Conservation (phyloP, 1,284 basidiomycete genomes). For the Ustilago sp. region DNA sequence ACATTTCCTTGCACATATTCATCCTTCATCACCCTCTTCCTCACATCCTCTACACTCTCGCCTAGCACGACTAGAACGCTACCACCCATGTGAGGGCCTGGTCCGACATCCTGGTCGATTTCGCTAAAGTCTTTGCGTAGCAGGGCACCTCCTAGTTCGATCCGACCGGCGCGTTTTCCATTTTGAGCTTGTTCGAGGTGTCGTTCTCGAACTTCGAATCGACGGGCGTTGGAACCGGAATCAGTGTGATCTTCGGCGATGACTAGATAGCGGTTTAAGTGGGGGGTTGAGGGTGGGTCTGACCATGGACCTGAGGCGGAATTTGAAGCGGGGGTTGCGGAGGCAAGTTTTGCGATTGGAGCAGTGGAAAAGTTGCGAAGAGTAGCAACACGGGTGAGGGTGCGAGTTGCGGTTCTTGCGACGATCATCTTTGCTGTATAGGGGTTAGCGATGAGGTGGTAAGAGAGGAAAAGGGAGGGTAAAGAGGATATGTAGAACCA, state of each 20-base stretch:
- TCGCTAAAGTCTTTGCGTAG: conserved; percentile 51
- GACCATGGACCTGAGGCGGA: conserved; percentile 37
- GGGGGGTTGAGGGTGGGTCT: conserved; percentile 23
- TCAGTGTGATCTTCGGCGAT: conserved; percentile 50
- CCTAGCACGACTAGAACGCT: conserved; percentile 53
- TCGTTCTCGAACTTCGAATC: conserved; percentile 57
- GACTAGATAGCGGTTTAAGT: conserved; percentile 56
- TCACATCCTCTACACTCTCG: conserved; percentile 57
- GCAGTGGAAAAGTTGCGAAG: conserved; percentile 14
- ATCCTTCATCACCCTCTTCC: conserved; percentile 44
- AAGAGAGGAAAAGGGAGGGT: background rate
- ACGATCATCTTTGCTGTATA: conserved; percentile 19
- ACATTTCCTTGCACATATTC: conserved; percentile 53
- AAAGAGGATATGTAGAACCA: background rate
- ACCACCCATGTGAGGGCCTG: conserved; percentile 44
- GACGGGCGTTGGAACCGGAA: conserved; percentile 46
- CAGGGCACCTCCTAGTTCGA: conserved; percentile 58
- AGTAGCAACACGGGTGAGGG: background rate
- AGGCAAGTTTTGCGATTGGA: conserved; percentile 10
- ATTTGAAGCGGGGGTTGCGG: background rate
- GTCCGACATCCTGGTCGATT: conserved; percentile 48
- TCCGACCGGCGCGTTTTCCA: conserved; percentile 51
- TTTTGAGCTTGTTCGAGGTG: conserved; percentile 51
- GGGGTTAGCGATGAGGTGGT: background rate
- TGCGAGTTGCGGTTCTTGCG: background rate